A percentile compares a stretch with the other conserved stretches of the same genome.
These are phyloP conservation scores for Entonaema liquescens DNA, from an alignment of 495 filamentous ascomycete species.

Conservation along the genomic window DNA sequence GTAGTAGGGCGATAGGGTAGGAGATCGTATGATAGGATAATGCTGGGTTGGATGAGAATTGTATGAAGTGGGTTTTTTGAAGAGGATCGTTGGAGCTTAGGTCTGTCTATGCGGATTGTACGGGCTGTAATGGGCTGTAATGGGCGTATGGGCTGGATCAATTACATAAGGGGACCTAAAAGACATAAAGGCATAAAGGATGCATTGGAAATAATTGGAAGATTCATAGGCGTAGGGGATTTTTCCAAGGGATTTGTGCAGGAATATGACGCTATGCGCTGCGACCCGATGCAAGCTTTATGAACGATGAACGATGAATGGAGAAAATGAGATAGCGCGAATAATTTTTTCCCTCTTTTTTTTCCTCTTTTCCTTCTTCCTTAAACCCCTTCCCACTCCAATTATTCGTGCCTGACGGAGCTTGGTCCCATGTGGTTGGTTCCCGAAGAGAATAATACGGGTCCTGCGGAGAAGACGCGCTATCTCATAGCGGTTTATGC, in stretches of 20 bases:
- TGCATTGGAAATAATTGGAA: neutral
- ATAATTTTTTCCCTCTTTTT: slow-evolving; percentile 12
- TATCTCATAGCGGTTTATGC: slow-evolving; percentile 33
- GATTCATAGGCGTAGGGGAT: neutral
- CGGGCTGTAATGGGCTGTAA: too few species aligned
- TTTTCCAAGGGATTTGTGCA: slow-evolving; percentile 24
- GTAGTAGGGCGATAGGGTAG: slow-evolving; percentile 7
- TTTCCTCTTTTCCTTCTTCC: slow-evolving; percentile 1
- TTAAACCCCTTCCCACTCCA: neutral
- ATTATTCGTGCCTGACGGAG: slow-evolving; percentile 1
- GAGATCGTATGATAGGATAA: slow-evolving; percentile 31
- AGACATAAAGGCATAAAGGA: too few species aligned
- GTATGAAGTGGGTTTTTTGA: slow-evolving; percentile 1
- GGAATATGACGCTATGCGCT: slow-evolving; percentile 36
- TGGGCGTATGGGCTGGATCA: too few species aligned
- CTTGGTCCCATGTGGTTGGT: slow-evolving; percentile 18
- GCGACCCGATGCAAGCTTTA: slow-evolving; percentile 27
- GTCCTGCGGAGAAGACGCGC: slow-evolving; percentile 32
- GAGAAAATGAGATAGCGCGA: slow-evolving; percentile 12
- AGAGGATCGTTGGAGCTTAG: slow-evolving; percentile 13
- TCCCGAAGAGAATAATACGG: slow-evolving; percentile 16
- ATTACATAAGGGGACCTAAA: neutral
- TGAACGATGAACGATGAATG: slow-evolving; percentile 21
- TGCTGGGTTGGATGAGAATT: slow-evolving; percentile 11
- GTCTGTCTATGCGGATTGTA: neutral